Evolutionary conservation across 2,329 filamentous ascomycete species (phyloP), one percentile per base, ranked within the genome.

Genomic region (Fusarium sublunatum): DNA sequence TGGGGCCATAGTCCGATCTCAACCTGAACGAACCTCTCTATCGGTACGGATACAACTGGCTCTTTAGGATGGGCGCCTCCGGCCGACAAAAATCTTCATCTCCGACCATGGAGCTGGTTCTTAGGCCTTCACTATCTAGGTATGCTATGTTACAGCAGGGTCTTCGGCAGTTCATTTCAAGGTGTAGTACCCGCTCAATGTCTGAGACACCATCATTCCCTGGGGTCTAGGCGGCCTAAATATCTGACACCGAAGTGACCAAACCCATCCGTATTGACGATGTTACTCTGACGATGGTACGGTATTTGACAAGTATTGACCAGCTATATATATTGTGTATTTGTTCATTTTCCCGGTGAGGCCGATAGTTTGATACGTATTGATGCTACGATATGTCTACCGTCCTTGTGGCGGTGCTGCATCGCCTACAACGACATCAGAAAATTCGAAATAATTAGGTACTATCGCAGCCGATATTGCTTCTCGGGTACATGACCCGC

Each of bases 251-350:
- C 44, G 47, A 40, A n/a, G n/a, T n/a, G n/a, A n/a, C n/a, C n/a
- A n/a, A n/a, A 42, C 38, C 53, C 61, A 48, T 47, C 47, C 45
- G 34, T 47, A 19, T 32, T 31, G 44, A 54, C 52, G 48, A 62
- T 65, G 53, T 58, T 54, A 65, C 57, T 58, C 62, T 65, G 46
- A 31, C 34, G 22, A 52, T 49, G 36, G 19, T 43, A 38, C n/a
- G 25, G 44, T 24, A 51, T 58, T 57, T 44, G 32, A 50, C 61
- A 62, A 50, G 60, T 53, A 28, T 46, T 26, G 47, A 42, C 13
- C 61, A 44, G 41, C 60, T 10, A 35, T 35, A 29, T 36, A 38
- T 62, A 47, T 58, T 49, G 51, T 25, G 36, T 40, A 48, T 49
- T 58, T 48, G 26, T 42, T 19, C 19, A 39, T 28, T 42, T 35